These are phyloP conservation scores for Termitomyces heimii DNA, from an alignment of 768 basidiomycete species.

Conservation along the genomic window DNA sequence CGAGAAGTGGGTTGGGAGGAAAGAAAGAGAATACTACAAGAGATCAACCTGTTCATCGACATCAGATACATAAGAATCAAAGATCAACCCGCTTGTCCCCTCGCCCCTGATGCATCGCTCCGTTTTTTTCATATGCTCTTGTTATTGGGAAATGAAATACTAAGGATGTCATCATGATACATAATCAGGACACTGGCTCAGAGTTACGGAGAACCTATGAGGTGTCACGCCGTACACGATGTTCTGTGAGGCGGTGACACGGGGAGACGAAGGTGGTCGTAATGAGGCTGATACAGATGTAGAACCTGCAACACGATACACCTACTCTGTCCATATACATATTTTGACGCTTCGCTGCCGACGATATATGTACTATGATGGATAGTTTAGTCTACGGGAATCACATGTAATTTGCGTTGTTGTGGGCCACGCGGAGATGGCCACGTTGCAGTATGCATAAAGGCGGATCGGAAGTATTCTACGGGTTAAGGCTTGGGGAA, in stretches of 20 bases:
- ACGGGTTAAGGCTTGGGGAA: no score
- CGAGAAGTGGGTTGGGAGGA: background rate
- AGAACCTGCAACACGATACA: slow-evolving; percentile 17
- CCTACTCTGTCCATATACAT: slow-evolving; percentile 29
- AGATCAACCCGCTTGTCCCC: background rate
- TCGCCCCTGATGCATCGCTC: background rate
- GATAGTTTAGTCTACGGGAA: no score
- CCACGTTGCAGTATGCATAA: no score
- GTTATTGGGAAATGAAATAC: background rate
- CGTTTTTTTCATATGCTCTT: background rate
- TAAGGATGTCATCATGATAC: background rate
- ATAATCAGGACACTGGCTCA: background rate
- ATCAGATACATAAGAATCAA: background rate
- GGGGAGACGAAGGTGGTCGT: slow-evolving; percentile 3
- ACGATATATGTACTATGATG: background rate
- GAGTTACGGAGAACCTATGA: background rate
- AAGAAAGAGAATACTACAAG: background rate
- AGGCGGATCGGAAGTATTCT: no score
- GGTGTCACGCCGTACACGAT: background rate
- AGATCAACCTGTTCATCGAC: background rate
- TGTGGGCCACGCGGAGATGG: no score
- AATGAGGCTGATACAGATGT: background rate
- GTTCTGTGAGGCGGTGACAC: background rate
- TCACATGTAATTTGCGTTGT: no score
- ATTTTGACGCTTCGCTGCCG: slow-evolving; percentile 21